Evolutionary conservation across 257 asterid genomes (phyloP), one percentile per base, ranked within the genome.

Genomic region (Cynanchum wilfordii): DNA sequence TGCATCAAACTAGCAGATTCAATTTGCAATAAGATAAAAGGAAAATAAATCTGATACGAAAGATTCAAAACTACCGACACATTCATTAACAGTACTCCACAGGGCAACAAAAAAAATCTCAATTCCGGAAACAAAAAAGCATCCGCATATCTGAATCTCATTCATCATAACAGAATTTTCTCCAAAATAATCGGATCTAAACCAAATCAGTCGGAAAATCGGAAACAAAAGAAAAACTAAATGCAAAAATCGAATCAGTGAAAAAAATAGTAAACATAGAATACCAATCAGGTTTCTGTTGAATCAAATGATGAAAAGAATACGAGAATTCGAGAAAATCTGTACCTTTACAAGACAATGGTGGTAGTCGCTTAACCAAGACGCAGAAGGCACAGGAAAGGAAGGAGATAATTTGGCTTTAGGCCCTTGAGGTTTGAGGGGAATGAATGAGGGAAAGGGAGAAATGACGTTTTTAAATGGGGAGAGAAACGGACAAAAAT

Each of bases 401-500:
- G 50, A 54, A 66, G 58, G 60, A 57, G 70, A 56, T 24, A 42
- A 47, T 50, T 2, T 22, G 54, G 17, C 3, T 38, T 0, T 12
- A 25, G 33, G 19, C 49, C 11, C 7, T 13, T 33, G 38, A 30
- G 36, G 36, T 30, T 30, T 17, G 47, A 60, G 63, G 22, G 52
- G 60, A 17, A 68, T 38, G 50, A 22, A 22, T 12, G 17, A 29
- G 73, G 36, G 64, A 9, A 68, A 25, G 38, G 40, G 44, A 36
- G 68, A 25, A 69, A 45, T 59, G 65, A 30, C 70, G 45, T 58
- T 75, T 75, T 75, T 75, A 33, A 64, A 64, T 19, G 38, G 29
- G 27, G 15, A 17, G 49, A 36, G 49, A 38, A 64, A 33, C 27
- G 69, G 69, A 64, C 69, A 40, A 19, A 38, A 64, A 24, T 19